Evolutionary conservation across 805 yeast genomes (phyloP).

Genomic region (Metschnikowia reukaufii): DNA sequence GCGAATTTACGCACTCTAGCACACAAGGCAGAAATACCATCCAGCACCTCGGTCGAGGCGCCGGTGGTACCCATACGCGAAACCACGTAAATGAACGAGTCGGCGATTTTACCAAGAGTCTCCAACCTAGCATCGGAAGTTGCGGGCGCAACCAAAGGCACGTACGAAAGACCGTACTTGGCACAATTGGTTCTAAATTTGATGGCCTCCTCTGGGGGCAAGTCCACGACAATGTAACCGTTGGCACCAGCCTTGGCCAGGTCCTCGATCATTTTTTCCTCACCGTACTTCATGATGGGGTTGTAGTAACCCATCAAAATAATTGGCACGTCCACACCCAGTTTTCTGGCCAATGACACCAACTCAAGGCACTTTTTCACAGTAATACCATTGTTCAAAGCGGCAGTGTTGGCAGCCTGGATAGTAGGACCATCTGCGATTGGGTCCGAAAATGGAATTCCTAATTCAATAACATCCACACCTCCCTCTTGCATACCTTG

Average conservation of each 20-base stretch:
- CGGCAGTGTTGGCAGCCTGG: conserved; percentile 81
- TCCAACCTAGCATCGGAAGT: conserved; percentile 88
- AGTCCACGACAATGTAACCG: conserved; percentile 91
- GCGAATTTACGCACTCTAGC: conserved; percentile 72
- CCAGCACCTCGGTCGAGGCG: conserved; percentile 63
- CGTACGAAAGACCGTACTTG: conserved; percentile 69
- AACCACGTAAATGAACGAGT: conserved; percentile 93
- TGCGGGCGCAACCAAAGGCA: conserved; percentile 96
- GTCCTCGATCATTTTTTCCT: conserved; percentile 73
- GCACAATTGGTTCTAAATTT: conserved; percentile 76
- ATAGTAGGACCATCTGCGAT: conserved; percentile 99
- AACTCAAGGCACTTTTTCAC: conserved; percentile 67
- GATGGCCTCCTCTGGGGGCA: conserved; percentile 97
- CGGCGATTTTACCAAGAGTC: conserved; percentile 80
- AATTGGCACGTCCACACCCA: conserved; percentile 86
- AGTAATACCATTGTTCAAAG: conserved; percentile 81
- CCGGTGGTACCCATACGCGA: conserved; percentile 99
- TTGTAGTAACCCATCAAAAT: conserved; percentile 97
- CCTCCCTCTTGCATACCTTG: conserved; percentile 94
- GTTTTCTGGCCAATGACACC: conserved; percentile 70
- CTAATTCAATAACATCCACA: conserved; percentile 90
- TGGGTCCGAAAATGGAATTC: conserved; percentile 96
- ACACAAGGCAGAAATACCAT: conserved; percentile 66
- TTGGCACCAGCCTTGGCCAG: conserved; percentile 89
- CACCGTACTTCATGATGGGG: conserved; percentile 89